Percentiles rank a stretch among this genome's conserved stretches.
Evolutionary conservation across 257 asterid species (phyloP).

Genomic region (Plectranthus barbatus): DNA sequence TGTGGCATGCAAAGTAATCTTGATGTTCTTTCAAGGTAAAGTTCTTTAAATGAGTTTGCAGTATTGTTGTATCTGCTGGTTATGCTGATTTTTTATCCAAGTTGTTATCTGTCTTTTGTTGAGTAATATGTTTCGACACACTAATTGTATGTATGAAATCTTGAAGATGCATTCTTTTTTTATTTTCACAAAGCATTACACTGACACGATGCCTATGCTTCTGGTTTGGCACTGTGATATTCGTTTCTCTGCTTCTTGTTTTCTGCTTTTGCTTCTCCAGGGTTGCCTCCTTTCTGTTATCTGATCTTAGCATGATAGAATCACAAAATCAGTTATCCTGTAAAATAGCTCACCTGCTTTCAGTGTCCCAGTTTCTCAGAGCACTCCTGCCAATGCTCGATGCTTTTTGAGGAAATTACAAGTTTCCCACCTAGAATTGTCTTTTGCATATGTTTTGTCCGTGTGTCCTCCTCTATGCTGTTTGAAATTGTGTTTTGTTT

Average conservation of each 20-base stretch:
- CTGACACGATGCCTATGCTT: background rate
- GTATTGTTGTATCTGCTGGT: background rate
- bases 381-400: background rate
- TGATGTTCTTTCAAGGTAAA: slow-evolving; percentile 73
- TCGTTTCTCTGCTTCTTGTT: background rate
- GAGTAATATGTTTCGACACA: background rate
- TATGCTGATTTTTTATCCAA: background rate
- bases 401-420: background rate
- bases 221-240: background rate
- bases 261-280: background rate
- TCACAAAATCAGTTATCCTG: background rate
- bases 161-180: background rate
- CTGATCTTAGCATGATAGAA: background rate
- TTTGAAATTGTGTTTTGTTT: background rate
- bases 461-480: background rate
- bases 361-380: background rate
- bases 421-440: background rate
- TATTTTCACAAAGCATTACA: background rate
- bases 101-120: background rate
- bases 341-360: background rate
- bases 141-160: background rate
- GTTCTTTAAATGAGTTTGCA: background rate
- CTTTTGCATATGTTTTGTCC: background rate
- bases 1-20: slow-evolving; percentile 55
- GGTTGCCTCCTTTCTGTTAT: background rate